Evolutionary conservation across 129 eudicot genomes (phyloP), one percentile per base, ranked within the genome.

Genomic region (Lactuca sativa): DNA sequence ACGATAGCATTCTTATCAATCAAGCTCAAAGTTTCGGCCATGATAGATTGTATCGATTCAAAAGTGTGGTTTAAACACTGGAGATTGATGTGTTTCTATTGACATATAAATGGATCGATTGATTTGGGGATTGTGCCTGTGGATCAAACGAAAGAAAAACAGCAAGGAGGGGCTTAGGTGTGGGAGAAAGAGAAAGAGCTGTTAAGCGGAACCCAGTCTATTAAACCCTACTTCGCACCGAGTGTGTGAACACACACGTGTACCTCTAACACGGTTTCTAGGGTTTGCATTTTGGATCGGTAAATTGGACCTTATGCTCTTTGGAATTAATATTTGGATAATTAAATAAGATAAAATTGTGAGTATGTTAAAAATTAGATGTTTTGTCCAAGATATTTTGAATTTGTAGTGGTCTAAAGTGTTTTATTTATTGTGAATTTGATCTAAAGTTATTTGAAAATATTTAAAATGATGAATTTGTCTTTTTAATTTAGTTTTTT

Each of bases 151-250:
- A 44, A 16, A n/a, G 44, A 49, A 72, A 72, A 17, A 25, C 15
- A 17, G 48, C 18, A 6, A 6, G 33, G 37, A 33, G 41, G 66
- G 74, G 10, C 43, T 58, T 65, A 14, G 68, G 61, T 12, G 60
- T 60, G 68, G 61, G 74, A 17, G 64, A 76, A 61, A 76, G 75
- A 61, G 75, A 75, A 62, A 69, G 75, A 69, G 47, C 4, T 14
- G 52, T 54, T 76, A 69, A 69, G 81, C 16, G 53, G 30, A 53
- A 33, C 34, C 49, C 59, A 62, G 75, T 53, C 36, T 69, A 77
- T 69, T 58, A 77, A 77, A 77, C 81, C 81, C 81, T 77, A 77
- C 71, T 77, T 69, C 7, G 17, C 47, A 11, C 6, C n/a, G 31
- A 14, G 71, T 30, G 75, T 69, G 74, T 41, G 56, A 41, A 16